phyloP scores from a whole-genome alignment of 257 asterid genomes.

The Dorcoceras hygrometricum region DNA sequence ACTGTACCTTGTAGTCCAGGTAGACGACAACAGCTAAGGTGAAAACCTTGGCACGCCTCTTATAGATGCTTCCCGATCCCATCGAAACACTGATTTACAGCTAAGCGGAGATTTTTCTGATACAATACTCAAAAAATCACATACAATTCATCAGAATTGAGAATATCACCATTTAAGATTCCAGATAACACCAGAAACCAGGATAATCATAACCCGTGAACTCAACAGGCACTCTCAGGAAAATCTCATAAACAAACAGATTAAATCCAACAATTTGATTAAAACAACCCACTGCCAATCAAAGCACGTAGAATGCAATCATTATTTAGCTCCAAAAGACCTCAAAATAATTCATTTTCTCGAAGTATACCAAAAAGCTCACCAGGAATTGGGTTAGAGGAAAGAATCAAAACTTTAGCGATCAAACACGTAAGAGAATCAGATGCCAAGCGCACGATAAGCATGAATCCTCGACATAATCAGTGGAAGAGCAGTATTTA shows the following conservation, averaged over 20 bases:
- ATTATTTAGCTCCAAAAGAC: not conserved
- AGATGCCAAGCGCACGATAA: not conserved
- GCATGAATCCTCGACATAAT: not conserved
- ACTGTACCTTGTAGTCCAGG: slow-evolving; percentile 86
- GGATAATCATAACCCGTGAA: slow-evolving; percentile 11
- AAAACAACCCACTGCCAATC: not conserved
- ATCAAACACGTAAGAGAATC: not conserved
- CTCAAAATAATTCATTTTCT: not conserved
- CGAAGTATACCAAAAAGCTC: not conserved
- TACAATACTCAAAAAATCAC: slow-evolving; percentile 25
- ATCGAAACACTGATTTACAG: slow-evolving; percentile 36
- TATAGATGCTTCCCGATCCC: slow-evolving; percentile 91
- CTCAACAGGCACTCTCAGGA: not conserved
- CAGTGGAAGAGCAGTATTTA: too few relatives aligned
- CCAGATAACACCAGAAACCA: not conserved
- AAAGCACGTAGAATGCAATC: not conserved
- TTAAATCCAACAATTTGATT: not conserved
- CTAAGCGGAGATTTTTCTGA: slow-evolving; percentile 21
- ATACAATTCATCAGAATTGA: slow-evolving; percentile 21
- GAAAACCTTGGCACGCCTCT: slow-evolving; percentile 84
- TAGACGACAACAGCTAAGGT: slow-evolving; percentile 72
- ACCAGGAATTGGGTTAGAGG: not conserved
- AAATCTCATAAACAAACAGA: not conserved
- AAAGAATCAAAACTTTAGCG: not conserved
- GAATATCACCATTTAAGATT: slow-evolving; percentile 6